Evolutionary conservation across 1,139 yeast species (phyloP), one percentile per base, ranked within the genome.

Genomic region (Zygoascus hellenicus): DNA sequence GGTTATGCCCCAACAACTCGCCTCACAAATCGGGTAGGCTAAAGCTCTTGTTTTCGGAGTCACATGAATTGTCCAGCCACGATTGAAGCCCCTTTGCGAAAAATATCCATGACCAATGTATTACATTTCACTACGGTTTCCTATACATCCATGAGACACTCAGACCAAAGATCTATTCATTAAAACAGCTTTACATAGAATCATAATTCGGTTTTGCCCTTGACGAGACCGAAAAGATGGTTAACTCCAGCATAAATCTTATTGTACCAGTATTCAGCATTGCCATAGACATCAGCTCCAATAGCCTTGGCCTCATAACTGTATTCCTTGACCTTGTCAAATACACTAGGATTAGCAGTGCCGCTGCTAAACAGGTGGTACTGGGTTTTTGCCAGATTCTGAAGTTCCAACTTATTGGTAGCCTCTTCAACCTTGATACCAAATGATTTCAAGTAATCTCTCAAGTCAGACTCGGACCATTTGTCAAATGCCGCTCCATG

Each of bases 381-480:
- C 58, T 76, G 77, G 46, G 68, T 66, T 51, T 71, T 70, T 16
- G 82, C 82, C 51, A 69, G 57, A 11, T 67, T 61, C 19, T 76
- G 59, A 54, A 80, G 66, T 46, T 78, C 75, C 38, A 72, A 71
- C 53, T 72, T 73, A 47, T 66, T 66, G 48, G 69, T 60, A 34
- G 38, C 36, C 28, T 28, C 36, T 2, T 72, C 62, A 44, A 65
- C 55, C 38, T 67, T 64, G 47, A 72, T 65, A 6, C 85, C 85
- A 59, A 73, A 80, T 7, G 76, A 69, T 38, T 69, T 66, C 47
- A 81, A 63, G 61, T 80, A 81, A 29, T 71, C 68, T 55, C 66
- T 71, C 55, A 81, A 65, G 54, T 81, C 87, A 30, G 74, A 71
- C 36, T 71, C 72, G 17, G 78, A 67, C 80, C 83, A 80, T 32